Conservation (phyloP, 768 basidiomycete genomes). For the Tricholomella constricta region DNA sequence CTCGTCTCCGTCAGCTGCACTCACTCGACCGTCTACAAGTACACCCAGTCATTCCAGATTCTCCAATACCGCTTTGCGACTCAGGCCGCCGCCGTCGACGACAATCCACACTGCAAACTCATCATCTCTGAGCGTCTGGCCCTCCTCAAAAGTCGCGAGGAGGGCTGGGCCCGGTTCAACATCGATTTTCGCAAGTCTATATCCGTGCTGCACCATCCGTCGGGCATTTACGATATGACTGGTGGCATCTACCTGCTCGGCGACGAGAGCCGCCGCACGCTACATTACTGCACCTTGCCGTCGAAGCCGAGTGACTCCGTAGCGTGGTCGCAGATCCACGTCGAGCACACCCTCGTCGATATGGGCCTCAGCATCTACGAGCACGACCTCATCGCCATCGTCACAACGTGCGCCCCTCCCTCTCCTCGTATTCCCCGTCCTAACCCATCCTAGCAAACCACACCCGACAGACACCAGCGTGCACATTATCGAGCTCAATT, state of each 20-base stretch:
- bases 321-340: constrained; percentile 28
- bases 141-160: constrained; percentile 25
- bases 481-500: not conserved
- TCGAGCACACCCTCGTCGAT: constrained; percentile 36
- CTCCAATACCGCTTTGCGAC: constrained; percentile 36
- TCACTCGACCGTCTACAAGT: constrained; percentile 20
- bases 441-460: not conserved
- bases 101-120: constrained; percentile 25
- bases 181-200: constrained; percentile 28
- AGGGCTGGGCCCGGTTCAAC: constrained; percentile 31
- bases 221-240: constrained; percentile 44
- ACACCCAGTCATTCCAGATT: constrained; percentile 26
- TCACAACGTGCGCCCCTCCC: constrained; percentile 35
- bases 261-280: constrained; percentile 18
- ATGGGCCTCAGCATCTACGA: constrained; percentile 43
- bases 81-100: constrained; percentile 24
- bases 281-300: constrained; percentile 39
- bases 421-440: not conserved
- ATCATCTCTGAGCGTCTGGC: constrained; percentile 24
- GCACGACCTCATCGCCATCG: constrained; percentile 42
- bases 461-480: not conserved
- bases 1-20: constrained; percentile 25
- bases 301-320: constrained; percentile 22
- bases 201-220: constrained; percentile 27
- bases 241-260: constrained; percentile 42